These are phyloP conservation scores for Dalbergia cochinchinensis DNA, from an alignment of 306 rosid genomes.

Conservation along the genomic window DNA sequence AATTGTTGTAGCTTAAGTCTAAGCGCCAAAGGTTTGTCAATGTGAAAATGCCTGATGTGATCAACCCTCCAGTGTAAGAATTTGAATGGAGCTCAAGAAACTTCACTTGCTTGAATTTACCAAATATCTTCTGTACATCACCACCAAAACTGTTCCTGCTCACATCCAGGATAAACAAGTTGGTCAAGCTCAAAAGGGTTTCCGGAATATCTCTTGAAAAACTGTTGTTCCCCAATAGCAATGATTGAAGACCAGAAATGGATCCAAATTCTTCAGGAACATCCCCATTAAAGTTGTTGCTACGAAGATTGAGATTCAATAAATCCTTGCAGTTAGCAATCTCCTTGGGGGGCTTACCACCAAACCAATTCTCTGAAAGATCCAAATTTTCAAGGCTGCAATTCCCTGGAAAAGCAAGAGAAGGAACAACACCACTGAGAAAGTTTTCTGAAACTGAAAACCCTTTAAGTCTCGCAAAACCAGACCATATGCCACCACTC, in stretches of 20 bases:
- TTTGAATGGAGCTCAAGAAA: slow-evolving; percentile 70
- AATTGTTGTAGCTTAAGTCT: slow-evolving; percentile 69
- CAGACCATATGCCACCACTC: slow-evolving; percentile 67
- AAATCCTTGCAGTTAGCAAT: slow-evolving; percentile 69
- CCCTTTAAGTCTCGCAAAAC: slow-evolving; percentile 60
- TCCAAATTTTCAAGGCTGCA: slow-evolving; percentile 69
- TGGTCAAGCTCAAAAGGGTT: slow-evolving; percentile 62
- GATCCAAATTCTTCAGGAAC: slow-evolving; percentile 73
- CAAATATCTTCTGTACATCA: slow-evolving; percentile 71
- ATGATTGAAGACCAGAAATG: slow-evolving; percentile 55
- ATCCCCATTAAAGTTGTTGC: slow-evolving; percentile 63
- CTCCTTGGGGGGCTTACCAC: slow-evolving; percentile 61
- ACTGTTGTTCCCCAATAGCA: slow-evolving; percentile 73
- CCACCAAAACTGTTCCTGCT: slow-evolving; percentile 76
- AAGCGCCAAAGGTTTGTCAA: slow-evolving; percentile 63
- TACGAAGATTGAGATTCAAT: slow-evolving; percentile 57
- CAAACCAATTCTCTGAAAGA: slow-evolving; percentile 66
- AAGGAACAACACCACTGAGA: slow-evolving; percentile 58
- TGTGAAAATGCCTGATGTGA: slow-evolving; percentile 71
- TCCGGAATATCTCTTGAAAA: slow-evolving; percentile 72
- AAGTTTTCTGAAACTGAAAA: slow-evolving; percentile 75
- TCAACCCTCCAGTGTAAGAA: slow-evolving; percentile 66
- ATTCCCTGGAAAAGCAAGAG: slow-evolving; percentile 53
- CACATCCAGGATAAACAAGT: slow-evolving; percentile 79
- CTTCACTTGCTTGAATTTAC: slow-evolving; percentile 71